A percentile compares a stretch with the other conserved stretches of the same genome.
Conservation (phyloP, 768 basidiomycete genomes). For the Suillus hirtellus region DNA sequence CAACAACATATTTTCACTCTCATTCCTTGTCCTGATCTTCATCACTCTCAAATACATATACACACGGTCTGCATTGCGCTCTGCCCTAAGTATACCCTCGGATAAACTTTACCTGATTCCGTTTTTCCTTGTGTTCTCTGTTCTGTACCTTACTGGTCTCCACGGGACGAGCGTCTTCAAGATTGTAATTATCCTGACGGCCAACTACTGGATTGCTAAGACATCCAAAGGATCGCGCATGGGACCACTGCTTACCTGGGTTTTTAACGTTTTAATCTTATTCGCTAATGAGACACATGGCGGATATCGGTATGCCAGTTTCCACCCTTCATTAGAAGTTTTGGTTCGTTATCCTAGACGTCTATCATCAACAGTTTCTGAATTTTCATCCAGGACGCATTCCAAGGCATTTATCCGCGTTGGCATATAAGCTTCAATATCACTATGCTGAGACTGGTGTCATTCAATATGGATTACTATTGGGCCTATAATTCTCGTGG, state of each 20-base stretch:
- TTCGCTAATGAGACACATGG: slow-evolving; percentile 74
- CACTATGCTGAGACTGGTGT: slow-evolving; percentile 90
- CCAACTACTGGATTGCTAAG: slow-evolving; percentile 70
- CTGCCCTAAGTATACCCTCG: slow-evolving; percentile 27
- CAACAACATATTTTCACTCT: slow-evolving; percentile 68
- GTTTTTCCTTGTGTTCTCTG: slow-evolving; percentile 61
- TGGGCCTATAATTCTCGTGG: slow-evolving; percentile 65
- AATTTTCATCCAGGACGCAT: slow-evolving; percentile 50
- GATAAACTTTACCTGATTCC: slow-evolving; percentile 44
- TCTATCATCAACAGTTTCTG: slow-evolving; percentile 6
- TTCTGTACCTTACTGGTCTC: slow-evolving; percentile 64
- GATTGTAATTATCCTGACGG: slow-evolving; percentile 64
- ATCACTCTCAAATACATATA: slow-evolving; percentile 57
- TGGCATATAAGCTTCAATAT: slow-evolving; percentile 97
- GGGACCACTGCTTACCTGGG: slow-evolving; percentile 66
- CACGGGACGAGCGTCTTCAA: slow-evolving; percentile 86
- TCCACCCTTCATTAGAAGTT: slow-evolving; percentile 54
- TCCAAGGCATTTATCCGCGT: slow-evolving; percentile 78
- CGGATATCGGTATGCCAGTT: slow-evolving; percentile 67
- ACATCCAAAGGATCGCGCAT: slow-evolving; percentile 41
- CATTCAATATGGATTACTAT: slow-evolving; percentile 91
- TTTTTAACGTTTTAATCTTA: slow-evolving; percentile 71
- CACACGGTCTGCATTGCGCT: slow-evolving; percentile 29
- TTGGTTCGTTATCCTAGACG: slow-evolving; percentile 50
- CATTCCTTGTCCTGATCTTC: slow-evolving; percentile 49